These are phyloP conservation scores for Colletotrichum australisinense DNA, from an alignment of 2,329 filamentous ascomycete genomes.

Conservation along the genomic window DNA sequence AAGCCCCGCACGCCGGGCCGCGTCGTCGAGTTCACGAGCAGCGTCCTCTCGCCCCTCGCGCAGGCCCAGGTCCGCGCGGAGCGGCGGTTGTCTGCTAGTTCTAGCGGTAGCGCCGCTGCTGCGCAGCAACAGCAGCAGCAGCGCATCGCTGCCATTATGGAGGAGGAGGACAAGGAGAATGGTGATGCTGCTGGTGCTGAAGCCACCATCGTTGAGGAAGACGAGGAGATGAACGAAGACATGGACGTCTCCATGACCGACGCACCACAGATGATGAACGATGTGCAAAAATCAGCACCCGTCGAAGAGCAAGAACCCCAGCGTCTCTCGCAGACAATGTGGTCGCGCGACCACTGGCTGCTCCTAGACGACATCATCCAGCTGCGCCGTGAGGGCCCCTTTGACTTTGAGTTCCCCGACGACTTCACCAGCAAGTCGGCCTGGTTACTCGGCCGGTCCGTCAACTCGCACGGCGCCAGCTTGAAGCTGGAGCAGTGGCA, in stretches of 20 bases:
- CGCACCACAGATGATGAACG: neutral
- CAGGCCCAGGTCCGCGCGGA: constrained; percentile 46
- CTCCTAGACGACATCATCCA: constrained; percentile 63
- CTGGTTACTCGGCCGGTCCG: constrained; percentile 59
- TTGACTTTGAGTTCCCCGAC: constrained; percentile 47
- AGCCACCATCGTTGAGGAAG: constrained; percentile 40
- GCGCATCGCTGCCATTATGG: constrained; percentile 20
- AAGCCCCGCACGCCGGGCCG: constrained; percentile 69
- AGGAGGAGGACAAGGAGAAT: constrained; percentile 48
- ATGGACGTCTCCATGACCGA: constrained; percentile 33
- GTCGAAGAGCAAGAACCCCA: neutral
- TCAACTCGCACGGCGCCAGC: constrained; percentile 57
- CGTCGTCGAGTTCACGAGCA: constrained; percentile 68
- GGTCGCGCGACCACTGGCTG: constrained; percentile 65
- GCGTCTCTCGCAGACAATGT: constrained; percentile 54
- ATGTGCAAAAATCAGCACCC: neutral
- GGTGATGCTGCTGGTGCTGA: constrained; percentile 6
- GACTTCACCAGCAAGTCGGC: constrained; percentile 44
- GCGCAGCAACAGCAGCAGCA: constrained; percentile 30
- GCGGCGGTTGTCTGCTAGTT: constrained; percentile 16
- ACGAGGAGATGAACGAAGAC: constrained; percentile 38
- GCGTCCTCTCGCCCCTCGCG: constrained; percentile 57
- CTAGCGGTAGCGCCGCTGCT: constrained; percentile 17
- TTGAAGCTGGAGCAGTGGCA: constrained; percentile 67
- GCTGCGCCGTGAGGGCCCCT: constrained; percentile 55